Evolutionary conservation across 768 basidiomycete genomes (phyloP).

Genomic region (Lactifluus subvellereus): DNA sequence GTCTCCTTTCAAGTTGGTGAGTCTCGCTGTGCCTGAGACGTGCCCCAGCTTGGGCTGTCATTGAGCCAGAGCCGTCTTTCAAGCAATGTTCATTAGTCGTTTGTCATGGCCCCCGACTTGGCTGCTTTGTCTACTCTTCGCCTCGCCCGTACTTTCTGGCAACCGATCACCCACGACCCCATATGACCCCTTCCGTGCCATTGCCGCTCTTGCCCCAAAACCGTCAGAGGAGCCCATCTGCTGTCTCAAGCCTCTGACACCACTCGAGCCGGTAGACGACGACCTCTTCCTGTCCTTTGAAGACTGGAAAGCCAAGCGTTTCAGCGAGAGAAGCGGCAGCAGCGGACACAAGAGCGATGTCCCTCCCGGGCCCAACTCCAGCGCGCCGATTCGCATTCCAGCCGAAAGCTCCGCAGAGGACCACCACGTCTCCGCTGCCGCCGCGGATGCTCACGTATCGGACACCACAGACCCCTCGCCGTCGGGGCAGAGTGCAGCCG

Average conservation of each 20-base stretch:
- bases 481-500: background rate
- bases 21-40: too few species aligned
- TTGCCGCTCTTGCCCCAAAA: slow-evolving; percentile 45
- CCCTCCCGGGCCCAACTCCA: background rate
- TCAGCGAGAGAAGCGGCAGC: slow-evolving; percentile 35
- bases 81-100: slow-evolving; percentile 10
- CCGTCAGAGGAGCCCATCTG: slow-evolving; percentile 57
- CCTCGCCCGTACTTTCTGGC: slow-evolving; percentile 33
- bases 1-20: too few species aligned
- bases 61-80: background rate
- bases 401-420: background rate
- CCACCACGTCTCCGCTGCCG: background rate
- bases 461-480: background rate
- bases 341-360: slow-evolving; percentile 27
- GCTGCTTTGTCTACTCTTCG: slow-evolving; percentile 17
- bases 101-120: slow-evolving; percentile 7
- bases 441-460: background rate
- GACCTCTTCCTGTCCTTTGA: slow-evolving; percentile 75
- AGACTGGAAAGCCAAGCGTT: slow-evolving; percentile 78
- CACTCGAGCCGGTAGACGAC: slow-evolving; percentile 43
- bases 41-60: background rate
- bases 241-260: slow-evolving; percentile 52
- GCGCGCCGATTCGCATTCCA: background rate
- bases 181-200: slow-evolving; percentile 58
- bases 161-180: slow-evolving; percentile 32